Evolutionary conservation across 2,329 filamentous ascomycete genomes (phyloP).

Genomic region (Botrytis medusae): DNA sequence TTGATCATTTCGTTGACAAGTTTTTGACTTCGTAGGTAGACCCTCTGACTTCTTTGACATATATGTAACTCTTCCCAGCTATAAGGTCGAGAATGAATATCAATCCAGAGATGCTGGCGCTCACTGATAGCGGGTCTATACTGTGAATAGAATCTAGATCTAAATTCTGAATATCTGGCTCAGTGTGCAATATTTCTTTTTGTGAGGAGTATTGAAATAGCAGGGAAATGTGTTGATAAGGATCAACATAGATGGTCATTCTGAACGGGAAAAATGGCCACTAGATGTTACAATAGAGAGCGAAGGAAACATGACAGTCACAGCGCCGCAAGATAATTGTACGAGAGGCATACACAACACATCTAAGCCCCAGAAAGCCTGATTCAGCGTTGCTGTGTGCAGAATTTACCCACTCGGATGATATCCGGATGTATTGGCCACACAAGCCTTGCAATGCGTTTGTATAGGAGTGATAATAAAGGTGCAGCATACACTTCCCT

Average conservation of each 20-base stretch:
- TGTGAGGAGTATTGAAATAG: not conserved
- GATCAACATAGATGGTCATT: not conserved
- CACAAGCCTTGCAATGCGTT: not conserved
- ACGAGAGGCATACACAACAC: not conserved
- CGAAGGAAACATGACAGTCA: not conserved
- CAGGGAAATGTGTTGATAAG: not conserved
- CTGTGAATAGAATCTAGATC: not conserved
- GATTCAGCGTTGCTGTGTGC: not conserved
- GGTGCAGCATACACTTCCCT: not conserved
- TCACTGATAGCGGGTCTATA: constrained; percentile 22
- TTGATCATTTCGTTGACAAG: constrained; percentile 7
- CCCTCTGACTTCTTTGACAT: constrained; percentile 15
- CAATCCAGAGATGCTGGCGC: constrained; percentile 23
- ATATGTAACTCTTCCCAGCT: constrained; percentile 14
- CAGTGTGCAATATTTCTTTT: not conserved
- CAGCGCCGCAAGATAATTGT: not conserved
- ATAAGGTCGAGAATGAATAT: constrained; percentile 19
- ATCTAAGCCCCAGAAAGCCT: not conserved
- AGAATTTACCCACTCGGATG: not conserved
- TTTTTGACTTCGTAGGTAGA: constrained; percentile 13
- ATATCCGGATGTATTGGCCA: not conserved
- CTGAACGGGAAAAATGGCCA: not conserved
- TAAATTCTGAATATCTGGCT: not conserved
- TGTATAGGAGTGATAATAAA: not conserved
- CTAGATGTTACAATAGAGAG: not conserved